Evolutionary conservation across 2,329 filamentous ascomycete species (phyloP), one percentile per base, ranked within the genome.

Genomic region (Fusarium nisikadoi): DNA sequence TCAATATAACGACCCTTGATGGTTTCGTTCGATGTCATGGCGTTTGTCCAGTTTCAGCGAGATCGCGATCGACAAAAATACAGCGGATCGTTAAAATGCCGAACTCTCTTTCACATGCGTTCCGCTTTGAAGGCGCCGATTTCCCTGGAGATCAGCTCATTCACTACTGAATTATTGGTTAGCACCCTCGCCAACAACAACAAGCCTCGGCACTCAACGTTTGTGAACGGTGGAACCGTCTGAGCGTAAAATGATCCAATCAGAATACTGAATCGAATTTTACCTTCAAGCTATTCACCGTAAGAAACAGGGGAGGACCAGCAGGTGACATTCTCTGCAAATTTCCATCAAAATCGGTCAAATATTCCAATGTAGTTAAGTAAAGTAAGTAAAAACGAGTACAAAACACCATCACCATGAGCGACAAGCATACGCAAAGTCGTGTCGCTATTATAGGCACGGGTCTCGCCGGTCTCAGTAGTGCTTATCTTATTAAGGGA

Each of bases 401-500:
- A 41, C 19, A 54, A 23, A 38, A 27, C 23, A 29, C 9, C 49
- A 39, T 27, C 20, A 5, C 16, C 20, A 54, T 54, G 50, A 31
- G 23, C 36, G 36, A 54, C 14, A 14, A 35, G 12, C 31, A 25
- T 23, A 46, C 23, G 9, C 50, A 56, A 35, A 25, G 19, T 23
- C 67, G 65, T 2, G 74, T 76, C 29, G 82, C 82, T 62, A 73
- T 83, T 43, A 71, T 83, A 35, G 82, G 82, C 14, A 82, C 81
- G 2, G 82, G 82, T 2, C 60, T 83, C 16, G 81, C 82, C 17
- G 82, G 82, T 2, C 76, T 83, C 2, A 79, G 81, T 1, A 79
- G 81, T 1, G 80, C 79, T 0, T 78, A 81, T 52, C 77, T 83
- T 6, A 68, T 83, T 12, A 76, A 80, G 13, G 76, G 74, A 25